phyloP scores from a whole-genome alignment of 139 green algal genomes.

The Chlorella sp. region DNA sequence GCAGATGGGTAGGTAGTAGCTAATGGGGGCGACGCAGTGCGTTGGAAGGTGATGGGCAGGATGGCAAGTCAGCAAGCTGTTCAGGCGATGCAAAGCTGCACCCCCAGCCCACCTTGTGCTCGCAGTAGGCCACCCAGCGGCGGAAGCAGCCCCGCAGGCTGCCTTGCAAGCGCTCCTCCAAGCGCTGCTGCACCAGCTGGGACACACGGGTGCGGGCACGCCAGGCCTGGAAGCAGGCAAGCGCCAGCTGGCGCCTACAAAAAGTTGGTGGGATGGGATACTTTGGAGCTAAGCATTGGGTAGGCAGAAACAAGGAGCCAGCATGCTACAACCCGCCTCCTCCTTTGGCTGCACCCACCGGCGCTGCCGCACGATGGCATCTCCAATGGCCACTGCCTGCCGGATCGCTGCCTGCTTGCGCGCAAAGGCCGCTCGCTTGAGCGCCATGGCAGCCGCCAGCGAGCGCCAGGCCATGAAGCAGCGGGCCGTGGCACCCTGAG shows the following conservation, averaged over 20 bases:
- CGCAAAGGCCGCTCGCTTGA: slow-evolving; percentile 52
- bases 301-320: not conserved
- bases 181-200: slow-evolving; percentile 1
- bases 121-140: not conserved
- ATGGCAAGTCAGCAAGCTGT: too few relatives aligned
- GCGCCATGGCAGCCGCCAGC: not conserved
- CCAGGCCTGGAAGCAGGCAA: not conserved
- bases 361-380: slow-evolving; percentile 43
- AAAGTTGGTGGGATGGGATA: too few relatives aligned
- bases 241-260: not conserved
- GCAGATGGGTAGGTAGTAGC: too few relatives aligned
- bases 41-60: not conserved
- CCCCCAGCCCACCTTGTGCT: not conserved
- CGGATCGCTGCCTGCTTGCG: slow-evolving; percentile 61
- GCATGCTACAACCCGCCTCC: not conserved
- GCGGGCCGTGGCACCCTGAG: not conserved
- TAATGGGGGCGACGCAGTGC: too few relatives aligned
- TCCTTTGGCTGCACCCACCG: not conserved
- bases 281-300: too few relatives aligned
- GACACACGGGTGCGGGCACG: not conserved
- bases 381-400: slow-evolving; percentile 55
- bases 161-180: not conserved
- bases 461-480: not conserved
- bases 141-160: not conserved
- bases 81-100: too few relatives aligned